Evolutionary conservation across 192 early-diverging fungal genomes (phyloP).

Genomic region (Coemansia sp.): DNA sequence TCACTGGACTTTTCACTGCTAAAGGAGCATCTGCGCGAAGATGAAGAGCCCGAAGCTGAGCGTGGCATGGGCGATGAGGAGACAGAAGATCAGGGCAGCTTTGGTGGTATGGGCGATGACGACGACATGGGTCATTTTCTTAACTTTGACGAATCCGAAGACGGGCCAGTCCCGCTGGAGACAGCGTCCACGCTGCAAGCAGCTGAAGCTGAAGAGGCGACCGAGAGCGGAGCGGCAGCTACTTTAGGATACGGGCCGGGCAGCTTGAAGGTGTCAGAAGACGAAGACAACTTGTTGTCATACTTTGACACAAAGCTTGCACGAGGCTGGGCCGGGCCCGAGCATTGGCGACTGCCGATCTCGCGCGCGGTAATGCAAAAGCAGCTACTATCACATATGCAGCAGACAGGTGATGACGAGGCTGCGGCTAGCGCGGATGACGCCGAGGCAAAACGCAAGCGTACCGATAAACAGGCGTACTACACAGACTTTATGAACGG

Average conservation of each 20-base stretch:
- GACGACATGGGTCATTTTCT: constrained; percentile 46
- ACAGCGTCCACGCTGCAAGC: constrained; percentile 39
- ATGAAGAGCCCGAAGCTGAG: constrained; percentile 20
- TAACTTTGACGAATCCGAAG: constrained; percentile 46
- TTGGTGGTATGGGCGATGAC: constrained; percentile 37
- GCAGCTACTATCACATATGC: constrained; percentile 26
- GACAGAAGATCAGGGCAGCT: constrained; percentile 12
- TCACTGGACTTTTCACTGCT: constrained; percentile 62
- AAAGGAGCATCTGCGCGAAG: constrained; percentile 56
- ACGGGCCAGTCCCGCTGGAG: constrained; percentile 42
- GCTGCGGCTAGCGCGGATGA: constrained; percentile 16
- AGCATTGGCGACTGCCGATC: constrained; percentile 78
- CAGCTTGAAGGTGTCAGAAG: constrained; percentile 48
- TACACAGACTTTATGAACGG: constrained; percentile 65
- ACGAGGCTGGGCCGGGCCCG: constrained; percentile 90
- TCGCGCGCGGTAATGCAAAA: constrained; percentile 46
- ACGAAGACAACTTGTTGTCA: constrained; percentile 69
- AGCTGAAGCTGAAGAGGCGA: constrained; percentile 29
- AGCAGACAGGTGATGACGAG: constrained; percentile 21
- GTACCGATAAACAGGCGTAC: constrained; percentile 52
- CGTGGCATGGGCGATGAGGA: constrained; percentile 15
- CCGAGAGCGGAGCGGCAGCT: constrained; percentile 16
- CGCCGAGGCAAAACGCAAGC: constrained; percentile 49
- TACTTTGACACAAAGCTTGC: constrained; percentile 85
- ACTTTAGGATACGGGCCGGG: constrained; percentile 13